phyloP scores from a whole-genome alignment of 2,329 filamentous ascomycete genomes.

The Leptodontidium sp. region DNA sequence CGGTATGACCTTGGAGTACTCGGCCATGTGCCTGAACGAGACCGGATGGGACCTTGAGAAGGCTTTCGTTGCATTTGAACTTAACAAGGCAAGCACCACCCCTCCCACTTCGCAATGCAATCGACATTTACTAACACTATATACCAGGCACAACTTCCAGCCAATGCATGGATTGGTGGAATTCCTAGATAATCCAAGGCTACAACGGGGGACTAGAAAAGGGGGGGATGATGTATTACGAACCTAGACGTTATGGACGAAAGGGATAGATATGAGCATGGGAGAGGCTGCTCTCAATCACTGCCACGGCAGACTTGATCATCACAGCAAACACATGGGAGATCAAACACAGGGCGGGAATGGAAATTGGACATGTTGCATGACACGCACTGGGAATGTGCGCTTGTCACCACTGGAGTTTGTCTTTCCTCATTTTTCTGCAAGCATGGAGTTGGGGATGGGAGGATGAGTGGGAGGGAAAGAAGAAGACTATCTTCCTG shows the following conservation, averaged over 20 bases:
- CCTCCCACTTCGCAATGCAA: not conserved
- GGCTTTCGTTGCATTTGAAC: slow-evolving; percentile 78
- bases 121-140: slow-evolving; percentile 24
- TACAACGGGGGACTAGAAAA: not conserved
- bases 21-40: slow-evolving; percentile 80
- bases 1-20: slow-evolving; percentile 80
- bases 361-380: slow-evolving; percentile 16
- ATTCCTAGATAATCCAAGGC: slow-evolving; percentile 14
- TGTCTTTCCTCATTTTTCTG: not conserved
- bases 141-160: slow-evolving; percentile 53
- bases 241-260: not conserved
- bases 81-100: slow-evolving; percentile 68
- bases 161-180: slow-evolving; percentile 19
- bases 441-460: slow-evolving; percentile 21
- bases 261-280: not conserved
- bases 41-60: slow-evolving; percentile 82
- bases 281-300: not conserved
- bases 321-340: not conserved
- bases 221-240: not conserved
- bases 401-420: slow-evolving; percentile 3
- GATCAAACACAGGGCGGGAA: not conserved
- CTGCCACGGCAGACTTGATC: slow-evolving; percentile 1
- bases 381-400: slow-evolving; percentile 16
- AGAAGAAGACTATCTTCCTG: not conserved
- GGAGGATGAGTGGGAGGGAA: not conserved